These are phyloP conservation scores for Daucus carota DNA, from an alignment of 129 eudicot species.

Conservation along the genomic window DH1_v3.0 NC_030384.2:28181501-28182000, in stretches of 20 bases:
- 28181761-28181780: conserved; percentile 44
- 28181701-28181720: conserved; percentile 79
- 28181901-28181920: conserved; percentile 53
- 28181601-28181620: neutral
- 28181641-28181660: no score
- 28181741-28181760: conserved; percentile 77
- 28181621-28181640: neutral
- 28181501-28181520: neutral
- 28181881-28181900: neutral
- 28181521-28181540: neutral
- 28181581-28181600: neutral
- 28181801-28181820: neutral
- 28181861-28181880: neutral
- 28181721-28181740: conserved; percentile 66
- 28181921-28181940: conserved; percentile 49
- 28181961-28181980: conserved; percentile 42
- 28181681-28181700: neutral
- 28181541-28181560: neutral
- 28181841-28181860: neutral
- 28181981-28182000: conserved; percentile 35
- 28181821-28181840: neutral
- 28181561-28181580: neutral
- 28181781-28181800: conserved; percentile 39
- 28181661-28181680: neutral
- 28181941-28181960: conserved; percentile 82